Evolutionary conservation across 1,139 yeast genomes (phyloP).

Genomic region (Candida freyschussii): DNA sequence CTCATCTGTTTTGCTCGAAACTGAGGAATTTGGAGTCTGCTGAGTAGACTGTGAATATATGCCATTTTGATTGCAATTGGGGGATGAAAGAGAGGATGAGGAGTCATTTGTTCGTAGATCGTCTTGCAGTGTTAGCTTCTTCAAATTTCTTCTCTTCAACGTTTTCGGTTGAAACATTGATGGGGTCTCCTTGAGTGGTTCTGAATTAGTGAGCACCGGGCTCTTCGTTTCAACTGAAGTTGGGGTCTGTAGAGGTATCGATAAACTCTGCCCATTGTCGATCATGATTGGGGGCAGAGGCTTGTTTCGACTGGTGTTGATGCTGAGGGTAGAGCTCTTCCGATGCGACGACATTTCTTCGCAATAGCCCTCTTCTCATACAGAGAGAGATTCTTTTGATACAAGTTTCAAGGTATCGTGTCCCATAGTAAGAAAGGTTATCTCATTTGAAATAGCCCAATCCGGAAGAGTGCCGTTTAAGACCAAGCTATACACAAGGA

Average conservation of each 20-base stretch:
- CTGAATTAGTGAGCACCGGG: not conserved
- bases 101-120: slow-evolving; percentile 6
- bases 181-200: slow-evolving; percentile 9
- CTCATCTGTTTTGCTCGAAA: slow-evolving; percentile 21
- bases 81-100: slow-evolving; percentile 6
- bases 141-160: slow-evolving; percentile 67
- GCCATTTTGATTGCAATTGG: too few relatives aligned
- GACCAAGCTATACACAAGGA: too few relatives aligned
- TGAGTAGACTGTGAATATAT: slow-evolving; percentile 9
- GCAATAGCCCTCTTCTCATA: too few relatives aligned
- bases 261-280: slow-evolving; percentile 5
- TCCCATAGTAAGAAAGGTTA: too few relatives aligned
- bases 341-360: slow-evolving; percentile 14
- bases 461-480: too few relatives aligned
- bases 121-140: slow-evolving; percentile 53
- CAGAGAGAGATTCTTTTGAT: too few relatives aligned
- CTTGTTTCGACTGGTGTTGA: slow-evolving; percentile 23
- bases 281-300: slow-evolving; percentile 25
- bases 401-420: too few relatives aligned
- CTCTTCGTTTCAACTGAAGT: slow-evolving; percentile 3
- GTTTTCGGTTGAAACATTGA: slow-evolving; percentile 48
- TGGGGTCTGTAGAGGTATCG: slow-evolving; percentile 9
- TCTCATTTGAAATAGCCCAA: too few relatives aligned
- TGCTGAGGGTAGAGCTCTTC: slow-evolving; percentile 23
- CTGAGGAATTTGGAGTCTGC: slow-evolving; percentile 20